Conservation (phyloP, 2,329 filamentous ascomycete genomes). For the Cladosporium colombiae region DNA sequence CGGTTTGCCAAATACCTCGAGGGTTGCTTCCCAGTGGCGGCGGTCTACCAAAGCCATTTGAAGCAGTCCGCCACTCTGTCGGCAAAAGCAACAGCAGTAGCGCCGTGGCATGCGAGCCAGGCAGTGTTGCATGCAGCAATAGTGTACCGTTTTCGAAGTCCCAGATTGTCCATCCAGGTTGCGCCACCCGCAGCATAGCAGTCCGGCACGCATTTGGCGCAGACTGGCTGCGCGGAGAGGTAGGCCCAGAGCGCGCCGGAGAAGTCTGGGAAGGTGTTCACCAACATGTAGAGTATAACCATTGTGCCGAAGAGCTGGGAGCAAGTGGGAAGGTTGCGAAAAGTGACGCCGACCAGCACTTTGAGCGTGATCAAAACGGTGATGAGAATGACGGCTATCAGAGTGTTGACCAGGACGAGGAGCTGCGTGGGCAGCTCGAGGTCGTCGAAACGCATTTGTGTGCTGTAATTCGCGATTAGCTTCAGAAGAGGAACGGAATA, state of each 20-base stretch:
- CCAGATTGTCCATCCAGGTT: conserved; percentile 44
- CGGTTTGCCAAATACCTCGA: not conserved
- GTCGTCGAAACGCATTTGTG: not conserved
- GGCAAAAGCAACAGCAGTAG: not conserved
- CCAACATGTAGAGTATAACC: not conserved
- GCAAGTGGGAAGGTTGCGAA: not conserved
- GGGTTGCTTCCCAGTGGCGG: not conserved
- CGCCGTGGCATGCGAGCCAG: not conserved
- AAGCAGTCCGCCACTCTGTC: not conserved
- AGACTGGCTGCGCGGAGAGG: conserved; percentile 51
- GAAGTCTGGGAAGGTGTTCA: not conserved
- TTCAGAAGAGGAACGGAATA: not conserved
- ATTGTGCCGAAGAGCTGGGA: not conserved
- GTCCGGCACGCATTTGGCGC: conserved; percentile 46
- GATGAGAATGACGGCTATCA: not conserved
- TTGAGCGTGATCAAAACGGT: not conserved
- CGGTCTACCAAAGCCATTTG: not conserved
- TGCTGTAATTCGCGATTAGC: not conserved
- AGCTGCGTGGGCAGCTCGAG: not conserved
- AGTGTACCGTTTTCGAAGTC: conserved; percentile 42
- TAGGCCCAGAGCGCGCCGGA: conserved; percentile 36
- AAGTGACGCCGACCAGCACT: not conserved
- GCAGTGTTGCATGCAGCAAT: conserved; percentile 49
- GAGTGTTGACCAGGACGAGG: not conserved
- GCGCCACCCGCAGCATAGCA: conserved; percentile 50